Base-by-base conservation (phyloP, 495 filamentous ascomycete genomes). In the Penicillium paradoxum region DNA sequence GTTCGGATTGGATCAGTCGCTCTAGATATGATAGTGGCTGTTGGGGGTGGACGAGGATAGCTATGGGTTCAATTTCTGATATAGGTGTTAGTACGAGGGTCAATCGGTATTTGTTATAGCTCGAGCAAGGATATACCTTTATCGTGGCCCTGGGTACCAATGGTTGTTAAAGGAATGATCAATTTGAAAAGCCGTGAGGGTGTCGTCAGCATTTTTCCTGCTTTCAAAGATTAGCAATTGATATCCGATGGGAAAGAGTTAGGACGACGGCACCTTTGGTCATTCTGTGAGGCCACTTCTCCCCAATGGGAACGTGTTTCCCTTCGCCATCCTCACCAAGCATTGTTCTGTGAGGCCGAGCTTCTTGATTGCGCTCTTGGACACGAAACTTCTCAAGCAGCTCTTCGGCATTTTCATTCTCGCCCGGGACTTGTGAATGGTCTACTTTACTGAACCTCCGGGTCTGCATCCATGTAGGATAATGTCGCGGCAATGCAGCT, bases 21-120 rank as follows among this genome's bases (percentile, higher is more conserved):
- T 96, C 90, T 36, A 96, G 83, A 67, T 96, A 95, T 24, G 90
- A 96, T 14, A 97, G 77, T 0, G 92, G 91, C 66, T 97, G 91
- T 58, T 93, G 88, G 0, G 92, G 90, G 67, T 97, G 91, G 6
- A 97, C 77, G 6, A 97, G 81, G 2, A 97, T 82, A 6, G 91
- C 90, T 6, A 97, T 81, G 0, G 91, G 89, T 64, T 93, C 89
- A 25, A 90, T 79, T 39, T 82, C 80, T 70, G 79, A 22, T 80
- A 72, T 53, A 88, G 77, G 1, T 45, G 68, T 69, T 33, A 54
- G 40, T 1, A 30, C 43, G n/a, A 11, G 41, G 24, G 27, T 44
- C 24, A 41, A 19, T n/a, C 2, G 17, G 37, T 10, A 9, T 9
- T 13, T 24, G 13, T 18, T 7, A 71, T 68, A 11, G 74, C 58